Conservation (phyloP, 768 basidiomycete genomes). For the Suillus fuscotomentosus region DNA sequence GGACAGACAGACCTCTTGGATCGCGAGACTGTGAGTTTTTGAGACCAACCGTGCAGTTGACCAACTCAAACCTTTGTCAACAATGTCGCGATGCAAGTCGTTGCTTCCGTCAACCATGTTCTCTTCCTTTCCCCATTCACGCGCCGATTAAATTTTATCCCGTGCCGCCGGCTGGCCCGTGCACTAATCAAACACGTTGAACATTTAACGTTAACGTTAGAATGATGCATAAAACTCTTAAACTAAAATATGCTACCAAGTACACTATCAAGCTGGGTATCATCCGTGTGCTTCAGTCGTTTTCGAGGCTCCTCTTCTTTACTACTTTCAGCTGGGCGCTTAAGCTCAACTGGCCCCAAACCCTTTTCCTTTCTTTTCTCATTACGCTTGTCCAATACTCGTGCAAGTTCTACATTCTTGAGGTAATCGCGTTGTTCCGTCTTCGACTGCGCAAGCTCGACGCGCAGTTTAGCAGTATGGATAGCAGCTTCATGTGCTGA, state of each 20-base stretch:
- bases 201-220: not conserved
- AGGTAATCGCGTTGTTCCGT: slow-evolving; percentile 92
- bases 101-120: slow-evolving; percentile 12
- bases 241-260: slow-evolving; percentile 54
- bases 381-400: slow-evolving; percentile 79
- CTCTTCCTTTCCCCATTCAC: slow-evolving; percentile 14
- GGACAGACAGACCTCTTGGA: slow-evolving; percentile 94
- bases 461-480: slow-evolving; percentile 85
- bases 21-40: slow-evolving; percentile 43
- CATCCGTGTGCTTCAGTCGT: slow-evolving; percentile 13
- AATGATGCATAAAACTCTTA: not conserved
- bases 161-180: slow-evolving; percentile 13
- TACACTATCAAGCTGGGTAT: slow-evolving; percentile 38
- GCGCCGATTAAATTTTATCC: slow-evolving; percentile 24
- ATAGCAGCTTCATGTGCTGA: slow-evolving; percentile 91
- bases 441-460: slow-evolving; percentile 85
- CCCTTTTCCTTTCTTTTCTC: slow-evolving; percentile 62
- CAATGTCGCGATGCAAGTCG: slow-evolving; percentile 58
- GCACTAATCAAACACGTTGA: slow-evolving; percentile 10
- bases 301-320: slow-evolving; percentile 10
- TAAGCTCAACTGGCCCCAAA: slow-evolving; percentile 39
- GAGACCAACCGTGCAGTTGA: slow-evolving; percentile 26
- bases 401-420: slow-evolving; percentile 89
- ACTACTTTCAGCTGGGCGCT: slow-evolving; percentile 15
- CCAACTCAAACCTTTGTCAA: slow-evolving; percentile 38